phyloP scores from a whole-genome alignment of 805 yeast genomes.

The Saccharomycopsis babjevae region DNA sequence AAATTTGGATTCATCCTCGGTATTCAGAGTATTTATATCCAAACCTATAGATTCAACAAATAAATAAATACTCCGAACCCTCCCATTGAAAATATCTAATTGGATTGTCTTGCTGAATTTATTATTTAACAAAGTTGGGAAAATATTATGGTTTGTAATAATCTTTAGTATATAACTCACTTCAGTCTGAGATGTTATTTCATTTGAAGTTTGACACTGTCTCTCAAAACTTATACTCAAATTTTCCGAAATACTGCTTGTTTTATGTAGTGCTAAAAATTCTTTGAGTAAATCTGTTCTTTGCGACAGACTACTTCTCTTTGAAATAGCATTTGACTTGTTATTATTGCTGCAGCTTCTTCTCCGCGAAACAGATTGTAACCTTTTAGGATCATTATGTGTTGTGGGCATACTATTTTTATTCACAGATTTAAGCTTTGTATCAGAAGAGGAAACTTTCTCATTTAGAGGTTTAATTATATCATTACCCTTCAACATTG shows the following conservation, averaged over 20 bases:
- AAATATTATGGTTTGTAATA: not conserved
- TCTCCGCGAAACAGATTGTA: not conserved
- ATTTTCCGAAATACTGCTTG: not conserved
- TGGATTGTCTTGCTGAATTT: slow-evolving; percentile 1
- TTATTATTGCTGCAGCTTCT: not conserved
- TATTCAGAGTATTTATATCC: slow-evolving; percentile 3
- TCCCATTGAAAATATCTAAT: slow-evolving; percentile 11
- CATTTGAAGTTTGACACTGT: not conserved
- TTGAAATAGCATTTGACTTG: not conserved
- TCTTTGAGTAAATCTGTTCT: not conserved
- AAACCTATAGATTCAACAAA: slow-evolving; percentile 5
- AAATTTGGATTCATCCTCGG: not conserved
- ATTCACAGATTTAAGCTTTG: not conserved
- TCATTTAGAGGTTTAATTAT: slow-evolving; percentile 1
- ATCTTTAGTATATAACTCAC: not conserved
- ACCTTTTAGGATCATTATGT: not conserved
- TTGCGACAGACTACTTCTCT: not conserved
- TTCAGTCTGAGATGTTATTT: not conserved
- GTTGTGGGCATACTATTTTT: not conserved
- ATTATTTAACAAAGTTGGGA: not conserved
- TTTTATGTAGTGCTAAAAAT: slow-evolving; percentile 8
- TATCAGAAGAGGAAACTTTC: not conserved
- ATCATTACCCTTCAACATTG: not conserved
- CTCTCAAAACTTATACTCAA: not conserved
- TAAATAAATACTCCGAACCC: slow-evolving; percentile 5